phyloP scores from a whole-genome alignment of 345 rosid genomes.

The Brassica nigra region DNA sequence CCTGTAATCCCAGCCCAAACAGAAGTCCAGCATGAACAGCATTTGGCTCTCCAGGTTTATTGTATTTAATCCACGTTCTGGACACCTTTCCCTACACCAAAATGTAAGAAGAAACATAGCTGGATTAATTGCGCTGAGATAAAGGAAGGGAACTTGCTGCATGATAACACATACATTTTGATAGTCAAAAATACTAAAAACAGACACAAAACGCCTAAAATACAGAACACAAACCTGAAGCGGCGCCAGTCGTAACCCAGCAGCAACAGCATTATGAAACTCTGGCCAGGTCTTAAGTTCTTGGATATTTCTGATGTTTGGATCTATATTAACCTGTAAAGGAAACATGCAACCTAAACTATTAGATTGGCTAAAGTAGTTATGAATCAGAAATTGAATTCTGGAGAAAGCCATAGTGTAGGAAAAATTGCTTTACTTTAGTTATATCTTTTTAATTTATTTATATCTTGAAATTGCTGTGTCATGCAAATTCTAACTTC shows the following conservation, averaged over 20 bases:
- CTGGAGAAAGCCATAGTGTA: constrained; percentile 22
- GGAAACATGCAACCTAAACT: constrained; percentile 20
- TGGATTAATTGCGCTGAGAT: constrained; percentile 2
- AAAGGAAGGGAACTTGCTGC: constrained; percentile 9
- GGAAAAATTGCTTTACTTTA: constrained; percentile 2
- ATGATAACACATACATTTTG: constrained; percentile 23
- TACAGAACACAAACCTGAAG: constrained; percentile 65
- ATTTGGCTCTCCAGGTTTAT: constrained; percentile 89
- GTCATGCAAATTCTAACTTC: constrained; percentile 14
- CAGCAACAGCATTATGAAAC: constrained; percentile 98
- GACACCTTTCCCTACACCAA: constrained; percentile 81
- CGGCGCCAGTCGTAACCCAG: constrained; percentile 91
- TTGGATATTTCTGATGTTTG: constrained; percentile 82
- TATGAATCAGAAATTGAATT: constrained; percentile 18
- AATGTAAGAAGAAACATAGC: constrained; percentile 22
- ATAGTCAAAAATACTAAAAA: not conserved
- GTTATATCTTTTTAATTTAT: not conserved
- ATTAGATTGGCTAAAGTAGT: constrained; percentile 2
- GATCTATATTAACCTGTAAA: constrained; percentile 87
- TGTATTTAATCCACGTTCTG: constrained; percentile 91
- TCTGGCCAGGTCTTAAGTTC: constrained; percentile 98
- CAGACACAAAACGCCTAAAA: constrained; percentile 13
- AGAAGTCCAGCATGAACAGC: constrained; percentile 92
- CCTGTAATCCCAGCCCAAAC: constrained; percentile 92
- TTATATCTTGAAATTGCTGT: not conserved